A percentile compares a stretch with the other conserved stretches of the same genome.
Evolutionary conservation across 1,284 basidiomycete genomes (phyloP).

Genomic region (Bjerkandera adusta): DNA sequence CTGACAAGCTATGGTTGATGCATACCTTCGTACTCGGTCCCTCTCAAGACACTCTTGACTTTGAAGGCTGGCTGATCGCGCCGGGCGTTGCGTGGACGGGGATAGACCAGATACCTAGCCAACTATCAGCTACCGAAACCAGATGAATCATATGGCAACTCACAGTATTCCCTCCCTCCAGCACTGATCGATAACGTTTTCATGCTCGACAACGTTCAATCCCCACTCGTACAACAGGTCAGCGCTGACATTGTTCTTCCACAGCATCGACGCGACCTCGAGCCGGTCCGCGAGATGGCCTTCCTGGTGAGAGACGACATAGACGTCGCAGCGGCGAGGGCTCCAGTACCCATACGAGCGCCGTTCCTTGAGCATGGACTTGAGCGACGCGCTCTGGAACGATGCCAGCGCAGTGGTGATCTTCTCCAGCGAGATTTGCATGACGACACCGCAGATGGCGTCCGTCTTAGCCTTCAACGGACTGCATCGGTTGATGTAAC

Average conservation of each 20-base stretch:
- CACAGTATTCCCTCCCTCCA: slow-evolving; percentile 77
- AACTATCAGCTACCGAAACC: slow-evolving; percentile 2
- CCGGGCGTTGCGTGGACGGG: slow-evolving; percentile 54
- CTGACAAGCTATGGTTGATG: background rate
- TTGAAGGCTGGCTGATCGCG: slow-evolving; percentile 71
- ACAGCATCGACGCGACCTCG: slow-evolving; percentile 75
- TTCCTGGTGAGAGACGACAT: slow-evolving; percentile 76
- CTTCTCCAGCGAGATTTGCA: slow-evolving; percentile 81
- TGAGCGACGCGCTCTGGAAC: slow-evolving; percentile 70
- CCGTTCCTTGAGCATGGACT: slow-evolving; percentile 71
- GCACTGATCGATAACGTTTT: slow-evolving; percentile 65
- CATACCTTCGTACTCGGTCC: slow-evolving; percentile 71
- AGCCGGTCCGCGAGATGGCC: slow-evolving; percentile 76
- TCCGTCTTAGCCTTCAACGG: slow-evolving; percentile 53
- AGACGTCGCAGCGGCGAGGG: slow-evolving; percentile 83
- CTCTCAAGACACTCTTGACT: slow-evolving; percentile 76
- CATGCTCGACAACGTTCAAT: slow-evolving; percentile 56
- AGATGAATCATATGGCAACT: slow-evolving; percentile 32
- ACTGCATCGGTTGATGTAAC: slow-evolving; percentile 62
- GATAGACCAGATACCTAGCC: slow-evolving; percentile 68
- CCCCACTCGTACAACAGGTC: slow-evolving; percentile 85
- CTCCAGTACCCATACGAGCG: slow-evolving; percentile 87
- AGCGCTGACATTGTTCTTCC: slow-evolving; percentile 81
- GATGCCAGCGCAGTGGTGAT: slow-evolving; percentile 71
- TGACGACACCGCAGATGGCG: slow-evolving; percentile 63